These are phyloP conservation scores for Eudorina sp. DNA, from an alignment of 139 green algal species.

Conservation along the genomic window DNA sequence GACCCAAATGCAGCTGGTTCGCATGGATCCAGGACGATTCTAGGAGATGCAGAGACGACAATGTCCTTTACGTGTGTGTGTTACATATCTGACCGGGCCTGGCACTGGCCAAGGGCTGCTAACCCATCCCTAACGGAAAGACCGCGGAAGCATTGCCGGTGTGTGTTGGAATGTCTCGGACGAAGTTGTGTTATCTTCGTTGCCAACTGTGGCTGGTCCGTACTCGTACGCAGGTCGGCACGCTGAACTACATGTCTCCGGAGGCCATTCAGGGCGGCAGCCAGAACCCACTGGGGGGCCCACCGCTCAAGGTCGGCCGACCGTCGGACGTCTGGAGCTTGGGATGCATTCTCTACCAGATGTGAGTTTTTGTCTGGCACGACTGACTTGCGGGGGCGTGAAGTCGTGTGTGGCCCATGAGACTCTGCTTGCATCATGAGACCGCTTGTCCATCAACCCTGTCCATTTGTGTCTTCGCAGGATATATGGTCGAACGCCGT, in stretches of 20 bases:
- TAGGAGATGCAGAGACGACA: too few species aligned
- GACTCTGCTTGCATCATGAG: too few species aligned
- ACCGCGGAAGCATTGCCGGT: too few species aligned
- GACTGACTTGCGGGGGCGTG: background rate
- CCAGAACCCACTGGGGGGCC: constrained; percentile 80
- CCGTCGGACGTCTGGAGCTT: constrained; percentile 92
- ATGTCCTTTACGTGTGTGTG: background rate
- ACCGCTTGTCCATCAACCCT: too few species aligned
- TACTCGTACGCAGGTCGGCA: constrained; percentile 86
- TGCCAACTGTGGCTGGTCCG: background rate
- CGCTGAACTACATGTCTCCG: constrained; percentile 99
- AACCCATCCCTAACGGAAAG: too few species aligned
- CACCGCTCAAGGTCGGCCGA: constrained; percentile 84
- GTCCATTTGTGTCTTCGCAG: too few species aligned
- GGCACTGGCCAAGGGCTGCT: background rate
- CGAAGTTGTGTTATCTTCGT: too few species aligned
- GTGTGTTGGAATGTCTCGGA: too few species aligned
- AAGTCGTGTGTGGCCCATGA: background rate
- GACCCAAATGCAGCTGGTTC: too few species aligned
- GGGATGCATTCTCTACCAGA: constrained; percentile 98
- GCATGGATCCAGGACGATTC: too few species aligned
- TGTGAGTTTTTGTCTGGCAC: constrained; percentile 61
- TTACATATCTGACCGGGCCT: background rate
- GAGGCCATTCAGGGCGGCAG: constrained; percentile 92
- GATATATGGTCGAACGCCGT: constrained; percentile 85